Evolutionary conservation across 208 protist genomes (phyloP).

Genomic region (Trypanosoma avium): DNA sequence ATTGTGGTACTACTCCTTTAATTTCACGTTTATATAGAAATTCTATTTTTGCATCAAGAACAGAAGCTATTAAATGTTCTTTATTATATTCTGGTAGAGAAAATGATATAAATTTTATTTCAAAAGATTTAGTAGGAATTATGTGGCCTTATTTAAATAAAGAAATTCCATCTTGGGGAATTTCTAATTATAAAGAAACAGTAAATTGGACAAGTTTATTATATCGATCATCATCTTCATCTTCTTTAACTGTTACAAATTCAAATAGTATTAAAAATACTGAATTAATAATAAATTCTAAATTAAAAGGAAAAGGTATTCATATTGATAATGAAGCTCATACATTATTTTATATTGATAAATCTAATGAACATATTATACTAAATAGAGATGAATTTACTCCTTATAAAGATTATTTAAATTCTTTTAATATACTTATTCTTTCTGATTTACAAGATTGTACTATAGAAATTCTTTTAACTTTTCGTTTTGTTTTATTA

Average conservation of each 20-base stretch:
- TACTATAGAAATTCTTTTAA: slow-evolving; percentile 41
- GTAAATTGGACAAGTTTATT: slow-evolving; percentile 1
- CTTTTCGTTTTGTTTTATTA: slow-evolving; percentile 63
- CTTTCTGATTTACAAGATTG: slow-evolving; percentile 57
- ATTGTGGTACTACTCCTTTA: slow-evolving; percentile 50
- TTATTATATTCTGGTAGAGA: not conserved
- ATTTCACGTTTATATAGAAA: slow-evolving; percentile 56
- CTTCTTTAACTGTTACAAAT: not conserved
- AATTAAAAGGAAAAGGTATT: slow-evolving; percentile 19
- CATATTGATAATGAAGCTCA: slow-evolving; percentile 27
- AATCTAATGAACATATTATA: slow-evolving; percentile 25
- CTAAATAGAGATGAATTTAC: slow-evolving; percentile 42
- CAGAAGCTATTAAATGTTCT: slow-evolving; percentile 21
- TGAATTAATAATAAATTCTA: not conserved
- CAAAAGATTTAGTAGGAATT: not conserved
- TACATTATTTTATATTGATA: slow-evolving; percentile 39
- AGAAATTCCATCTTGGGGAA: slow-evolving; percentile 20
- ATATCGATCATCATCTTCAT: not conserved
- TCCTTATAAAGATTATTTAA: slow-evolving; percentile 19
- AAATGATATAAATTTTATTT: not conserved
- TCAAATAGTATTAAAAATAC: not conserved
- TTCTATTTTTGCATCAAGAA: slow-evolving; percentile 54
- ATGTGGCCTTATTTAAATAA: slow-evolving; percentile 42
- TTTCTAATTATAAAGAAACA: not conserved
- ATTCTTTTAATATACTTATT: slow-evolving; percentile 45